These are phyloP conservation scores for Nitzschia putrida DNA, from an alignment of 108 stramenopile species.

Conservation along the genomic window DNA sequence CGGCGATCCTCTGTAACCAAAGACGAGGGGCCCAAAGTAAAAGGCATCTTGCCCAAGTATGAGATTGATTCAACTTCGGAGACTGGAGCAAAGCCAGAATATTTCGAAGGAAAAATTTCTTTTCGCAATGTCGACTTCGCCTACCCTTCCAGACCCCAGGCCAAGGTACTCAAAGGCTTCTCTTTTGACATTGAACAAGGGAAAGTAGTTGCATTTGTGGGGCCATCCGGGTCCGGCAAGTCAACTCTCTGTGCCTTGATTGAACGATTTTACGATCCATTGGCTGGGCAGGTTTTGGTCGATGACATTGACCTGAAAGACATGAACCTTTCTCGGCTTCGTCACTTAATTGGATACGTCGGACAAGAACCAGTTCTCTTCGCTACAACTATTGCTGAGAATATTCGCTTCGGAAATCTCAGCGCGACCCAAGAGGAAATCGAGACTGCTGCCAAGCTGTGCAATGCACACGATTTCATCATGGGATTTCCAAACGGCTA, in stretches of 20 bases:
- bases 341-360: slow-evolving; percentile 87
- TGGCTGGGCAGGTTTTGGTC: slow-evolving; percentile 64
- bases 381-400: slow-evolving; percentile 83
- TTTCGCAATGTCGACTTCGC: slow-evolving; percentile 78
- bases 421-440: slow-evolving; percentile 66
- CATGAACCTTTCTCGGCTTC: slow-evolving; percentile 78
- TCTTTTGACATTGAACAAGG: slow-evolving; percentile 46
- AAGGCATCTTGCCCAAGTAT: slow-evolving; percentile 47
- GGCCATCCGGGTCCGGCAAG: slow-evolving; percentile 74
- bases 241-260: slow-evolving; percentile 69
- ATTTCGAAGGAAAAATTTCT: slow-evolving; percentile 50
- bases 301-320: slow-evolving; percentile 87
- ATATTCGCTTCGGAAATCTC: slow-evolving; percentile 83
- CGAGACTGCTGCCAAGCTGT: slow-evolving; percentile 79
- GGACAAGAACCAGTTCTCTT: slow-evolving; percentile 94
- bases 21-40: slow-evolving; percentile 1
- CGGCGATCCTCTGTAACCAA: slow-evolving; percentile 14
- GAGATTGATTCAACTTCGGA: slow-evolving; percentile 60
- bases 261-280: slow-evolving; percentile 92
- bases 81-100: slow-evolving; percentile 51
- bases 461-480: slow-evolving; percentile 93
- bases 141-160: slow-evolving; percentile 81
- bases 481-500: slow-evolving; percentile 67
- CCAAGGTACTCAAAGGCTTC: slow-evolving; percentile 36
- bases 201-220: slow-evolving; percentile 54